Conservation (phyloP, 345 rosid species). For the Eucalyptus erythrocorys region DNA sequence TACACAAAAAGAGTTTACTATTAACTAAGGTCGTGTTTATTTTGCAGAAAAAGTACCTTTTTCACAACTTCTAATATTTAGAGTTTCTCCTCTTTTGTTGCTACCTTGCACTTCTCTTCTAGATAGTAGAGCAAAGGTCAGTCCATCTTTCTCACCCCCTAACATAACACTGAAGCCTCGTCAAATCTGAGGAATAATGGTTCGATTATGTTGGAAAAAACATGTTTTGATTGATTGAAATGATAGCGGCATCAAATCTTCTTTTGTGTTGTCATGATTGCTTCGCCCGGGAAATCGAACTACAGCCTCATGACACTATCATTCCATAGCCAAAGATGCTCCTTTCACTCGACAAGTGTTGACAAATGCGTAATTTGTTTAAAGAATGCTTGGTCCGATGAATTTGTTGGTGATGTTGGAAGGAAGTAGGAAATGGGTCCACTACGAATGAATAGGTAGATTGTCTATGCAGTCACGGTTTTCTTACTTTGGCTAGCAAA, state of each 20-base stretch:
- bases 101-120: no score
- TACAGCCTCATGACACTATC: not conserved
- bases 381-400: not conserved
- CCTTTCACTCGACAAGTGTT: not conserved
- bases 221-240: not conserved
- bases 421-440: not conserved
- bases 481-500: not conserved
- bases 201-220: not conserved
- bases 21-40: no score
- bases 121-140: not conserved
- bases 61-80: no score
- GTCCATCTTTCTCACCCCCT: not conserved
- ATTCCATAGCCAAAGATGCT: not conserved
- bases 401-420: not conserved
- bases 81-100: no score
- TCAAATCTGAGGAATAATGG: not conserved
- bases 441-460: not conserved
- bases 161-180: not conserved
- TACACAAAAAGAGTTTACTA: no score
- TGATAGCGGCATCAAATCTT: not conserved
- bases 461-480: not conserved
- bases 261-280: not conserved
- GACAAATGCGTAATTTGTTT: not conserved
- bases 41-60: accelerated
- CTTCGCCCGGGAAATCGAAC: not conserved